phyloP scores from a whole-genome alignment of 2,329 filamentous ascomycete genomes.

The Diaporthe citriasiana region DNA sequence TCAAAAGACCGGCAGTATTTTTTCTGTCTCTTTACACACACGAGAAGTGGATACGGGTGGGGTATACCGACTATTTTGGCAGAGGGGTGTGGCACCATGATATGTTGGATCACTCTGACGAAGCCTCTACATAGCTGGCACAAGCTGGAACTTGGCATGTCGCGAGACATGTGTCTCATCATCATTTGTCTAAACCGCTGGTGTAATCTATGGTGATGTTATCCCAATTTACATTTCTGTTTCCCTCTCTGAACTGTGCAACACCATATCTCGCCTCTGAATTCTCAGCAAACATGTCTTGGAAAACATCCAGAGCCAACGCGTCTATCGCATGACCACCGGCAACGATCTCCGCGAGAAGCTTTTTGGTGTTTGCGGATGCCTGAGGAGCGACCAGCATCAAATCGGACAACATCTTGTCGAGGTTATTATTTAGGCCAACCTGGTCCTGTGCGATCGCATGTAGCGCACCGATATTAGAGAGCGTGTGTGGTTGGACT shows the following conservation, averaged over 20 bases:
- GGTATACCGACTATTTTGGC: too few species aligned
- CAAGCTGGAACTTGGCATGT: not conserved
- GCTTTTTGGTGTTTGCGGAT: slow-evolving; percentile 7
- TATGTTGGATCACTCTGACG: too few species aligned
- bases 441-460: slow-evolving; percentile 22
- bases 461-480: not conserved
- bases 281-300: slow-evolving; percentile 3
- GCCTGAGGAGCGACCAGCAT: slow-evolving; percentile 15
- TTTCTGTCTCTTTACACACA: too few species aligned
- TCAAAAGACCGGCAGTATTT: too few species aligned
- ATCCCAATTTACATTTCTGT: slow-evolving; percentile 23
- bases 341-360: not conserved
- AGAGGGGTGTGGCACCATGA: too few species aligned
- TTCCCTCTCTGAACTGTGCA: slow-evolving; percentile 13
- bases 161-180: not conserved
- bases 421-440: slow-evolving; percentile 35
- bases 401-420: slow-evolving; percentile 5
- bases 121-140: not conserved
- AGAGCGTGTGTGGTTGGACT: not conserved
- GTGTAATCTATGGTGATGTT: not conserved
- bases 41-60: too few species aligned
- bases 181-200: not conserved
- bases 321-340: not conserved
- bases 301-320: not conserved
- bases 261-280: slow-evolving; percentile 21